Evolutionary conservation across 768 basidiomycete genomes (phyloP), one percentile per base, ranked within the genome.

Genomic region (Suillus plorans): DNA sequence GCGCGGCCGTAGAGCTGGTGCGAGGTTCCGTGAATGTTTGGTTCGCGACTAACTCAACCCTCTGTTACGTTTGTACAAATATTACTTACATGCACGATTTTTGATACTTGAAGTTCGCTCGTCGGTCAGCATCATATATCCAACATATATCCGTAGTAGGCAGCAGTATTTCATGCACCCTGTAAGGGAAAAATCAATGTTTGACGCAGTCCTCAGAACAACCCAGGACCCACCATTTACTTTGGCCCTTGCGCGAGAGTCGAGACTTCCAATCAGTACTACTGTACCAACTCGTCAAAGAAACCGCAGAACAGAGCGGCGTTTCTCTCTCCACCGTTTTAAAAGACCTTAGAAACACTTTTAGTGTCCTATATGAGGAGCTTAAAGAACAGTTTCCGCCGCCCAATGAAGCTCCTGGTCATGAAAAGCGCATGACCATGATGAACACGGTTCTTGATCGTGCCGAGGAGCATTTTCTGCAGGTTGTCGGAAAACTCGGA

Each of bases 331-430:
- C 60, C 4, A 70, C 71, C 18, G 41, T 79, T 9, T 69, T 69
- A 20, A 39, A 60, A 10, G 66, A 71, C 16, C 61, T 79, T 28
- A 66, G 67, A 31, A 47, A 59, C 7, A 49, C 39, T 5, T 62
- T 70, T 20, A 20, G 47, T 44, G 41, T 8, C 14, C 62, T 79
- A 25, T 62, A 73, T 36, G 70, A 68, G 1, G 74, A 77, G 50
- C 62, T 75, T 2, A 41, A 68, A 56, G 59, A 42, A 1, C 59
- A 61, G 52, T 77, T 82, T 61, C 69, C 74, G 4, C 63, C 74
- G 1, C 74, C 78, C 12, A 70, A 77, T 37, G 49, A 74, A 34
- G 76, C 76, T 9, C 74, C 76, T 5, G 63, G 69, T 12, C 76
- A 79, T 61, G 73, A 69, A 42, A 62, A 72, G n/a, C 70, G 77